Conservation (phyloP, 2,329 filamentous ascomycete genomes). For the Hypoxylon sp. region DNA sequence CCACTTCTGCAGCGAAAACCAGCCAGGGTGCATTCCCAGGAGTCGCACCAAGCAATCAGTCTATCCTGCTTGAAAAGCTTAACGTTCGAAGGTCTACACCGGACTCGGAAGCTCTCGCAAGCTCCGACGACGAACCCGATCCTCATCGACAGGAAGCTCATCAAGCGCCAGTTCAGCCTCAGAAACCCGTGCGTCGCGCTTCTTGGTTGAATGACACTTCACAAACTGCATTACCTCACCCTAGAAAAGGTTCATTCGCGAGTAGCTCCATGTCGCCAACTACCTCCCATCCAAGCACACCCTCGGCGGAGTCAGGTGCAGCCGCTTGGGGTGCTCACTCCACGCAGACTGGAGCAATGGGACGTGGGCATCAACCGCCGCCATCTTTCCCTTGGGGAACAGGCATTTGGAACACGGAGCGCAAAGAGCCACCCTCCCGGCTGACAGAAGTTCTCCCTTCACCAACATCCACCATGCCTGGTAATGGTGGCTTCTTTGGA, state of each 20-base stretch:
- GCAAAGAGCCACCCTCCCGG: constrained; percentile 81
- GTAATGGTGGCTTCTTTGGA: constrained; percentile 62
- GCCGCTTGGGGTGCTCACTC: constrained; percentile 69
- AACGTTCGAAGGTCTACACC: constrained; percentile 87
- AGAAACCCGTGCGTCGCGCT: constrained; percentile 76
- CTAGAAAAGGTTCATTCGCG: constrained; percentile 82
- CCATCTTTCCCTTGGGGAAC: constrained; percentile 78
- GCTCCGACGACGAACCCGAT: constrained; percentile 92
- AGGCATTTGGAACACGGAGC: constrained; percentile 85
- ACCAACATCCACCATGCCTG: constrained; percentile 72
- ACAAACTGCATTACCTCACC: constrained; percentile 68
- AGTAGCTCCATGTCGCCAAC: constrained; percentile 83
- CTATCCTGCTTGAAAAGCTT: constrained; percentile 79
- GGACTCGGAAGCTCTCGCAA: constrained; percentile 92
- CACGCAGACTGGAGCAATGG: constrained; percentile 61
- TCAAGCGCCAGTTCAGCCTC: constrained; percentile 63
- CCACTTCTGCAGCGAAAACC: constrained; percentile 65
- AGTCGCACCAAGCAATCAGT: constrained; percentile 70
- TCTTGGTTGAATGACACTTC: constrained; percentile 90
- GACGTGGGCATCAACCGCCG: constrained; percentile 61
- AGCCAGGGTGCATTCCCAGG: constrained; percentile 61
- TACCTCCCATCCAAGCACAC: constrained; percentile 84
- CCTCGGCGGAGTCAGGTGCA: constrained; percentile 73
- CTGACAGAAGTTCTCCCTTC: constrained; percentile 81
- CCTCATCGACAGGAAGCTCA: constrained; percentile 68